Evolutionary conservation across 495 filamentous ascomycete genomes (phyloP).

Genomic region (Gamarada debralockiae): DNA sequence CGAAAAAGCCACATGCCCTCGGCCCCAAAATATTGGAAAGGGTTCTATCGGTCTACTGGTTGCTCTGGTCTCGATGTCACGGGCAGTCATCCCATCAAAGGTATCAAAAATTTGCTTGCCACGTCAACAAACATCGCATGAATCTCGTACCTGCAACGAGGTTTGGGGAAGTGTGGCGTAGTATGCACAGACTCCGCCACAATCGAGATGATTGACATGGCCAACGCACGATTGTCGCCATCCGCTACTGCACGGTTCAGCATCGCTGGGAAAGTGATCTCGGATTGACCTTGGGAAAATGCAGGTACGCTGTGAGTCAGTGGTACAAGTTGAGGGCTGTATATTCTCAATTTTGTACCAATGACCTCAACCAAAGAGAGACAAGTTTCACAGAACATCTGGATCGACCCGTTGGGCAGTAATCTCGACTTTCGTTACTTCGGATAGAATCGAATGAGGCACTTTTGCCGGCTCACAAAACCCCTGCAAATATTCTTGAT

Average conservation of each 20-base stretch:
- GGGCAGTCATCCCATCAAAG: not conserved
- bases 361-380: not conserved
- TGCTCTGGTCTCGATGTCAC: not conserved
- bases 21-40: not conserved
- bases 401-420: not conserved
- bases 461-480: not conserved
- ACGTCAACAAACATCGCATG: conserved; percentile 16
- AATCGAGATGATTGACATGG: conserved; percentile 4
- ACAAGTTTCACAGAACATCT: not conserved
- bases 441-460: no score
- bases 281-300: conserved; percentile 4
- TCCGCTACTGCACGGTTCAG: conserved; percentile 23
- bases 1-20: not conserved
- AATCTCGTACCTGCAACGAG: not conserved
- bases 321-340: conserved; percentile 1
- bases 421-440: no score
- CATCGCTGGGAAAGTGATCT: conserved; percentile 16
- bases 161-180: conserved; percentile 12
- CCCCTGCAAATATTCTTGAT: not conserved
- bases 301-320: not conserved
- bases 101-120: conserved; percentile 13
- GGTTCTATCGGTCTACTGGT: not conserved
- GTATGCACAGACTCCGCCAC: conserved; percentile 22
- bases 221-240: conserved; percentile 16
- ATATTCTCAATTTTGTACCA: not conserved